Evolutionary conservation across 495 filamentous ascomycete species (phyloP), one percentile per base, ranked within the genome.

Genomic region (Tuber melanosporum): DNA sequence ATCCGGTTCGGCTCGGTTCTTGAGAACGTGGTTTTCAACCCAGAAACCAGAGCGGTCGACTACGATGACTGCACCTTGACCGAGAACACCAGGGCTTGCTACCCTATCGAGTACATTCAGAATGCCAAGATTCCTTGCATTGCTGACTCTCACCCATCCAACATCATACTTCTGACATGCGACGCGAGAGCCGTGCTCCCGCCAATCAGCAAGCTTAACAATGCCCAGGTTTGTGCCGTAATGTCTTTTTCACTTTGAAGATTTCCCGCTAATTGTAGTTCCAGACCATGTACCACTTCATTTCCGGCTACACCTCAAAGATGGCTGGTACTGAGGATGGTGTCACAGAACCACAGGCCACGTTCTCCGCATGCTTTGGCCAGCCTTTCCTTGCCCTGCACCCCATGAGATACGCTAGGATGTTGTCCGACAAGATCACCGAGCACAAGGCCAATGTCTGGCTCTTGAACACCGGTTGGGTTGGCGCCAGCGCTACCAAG

Each of bases 321-420:
- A 98, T 99, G 96, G 96, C 95, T 78, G 95, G 95, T 83, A 99
- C 95, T 71, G 95, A 99, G 87, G 92, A 98, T 73, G 95, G 95
- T 85, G 90, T 99, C 73, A 93, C 92, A 22, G 95, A 99, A 87
- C 95, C 95, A 80, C 92, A 97, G 87, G 95, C 95, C 4, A 99
- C 95, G 82, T 99, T 99, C 92, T 97, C 94, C 26, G 97, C 95
- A 44, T 99, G 95, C 91, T 99, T 99, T 87, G 95, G 96, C 71
- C 95, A 99, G 87, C 95, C 95, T 76, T 99, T 99, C 93, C 88
- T 99, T 81, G 95, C 95, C 71, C 91, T 99, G 71, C 96, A 98
- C 89, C 95, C 95, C 78, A 99, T 99, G 96, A 92, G 94, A 85
- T 99, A 99, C 86, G 95, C 95, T 77, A 90, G 89, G 86, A 99